These are phyloP conservation scores for Begonia masoniana DNA, from an alignment of 306 rosid genomes.

Conservation along the genomic window DNA sequence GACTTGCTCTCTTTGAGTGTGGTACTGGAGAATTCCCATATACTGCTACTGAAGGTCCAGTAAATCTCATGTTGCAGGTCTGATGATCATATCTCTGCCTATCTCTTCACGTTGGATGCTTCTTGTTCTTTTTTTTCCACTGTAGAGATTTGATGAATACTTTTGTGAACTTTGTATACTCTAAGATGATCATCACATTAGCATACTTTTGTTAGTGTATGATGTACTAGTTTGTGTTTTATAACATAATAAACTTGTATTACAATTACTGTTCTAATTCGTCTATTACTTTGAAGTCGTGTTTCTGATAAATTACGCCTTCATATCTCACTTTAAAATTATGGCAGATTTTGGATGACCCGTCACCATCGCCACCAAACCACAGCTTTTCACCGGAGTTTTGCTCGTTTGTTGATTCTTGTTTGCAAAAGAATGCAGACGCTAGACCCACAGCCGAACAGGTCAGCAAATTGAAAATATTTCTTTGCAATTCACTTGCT, in stretches of 20 bases:
- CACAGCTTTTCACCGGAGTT: conserved; percentile 80
- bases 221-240: too few relatives aligned
- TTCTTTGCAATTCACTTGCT: not conserved
- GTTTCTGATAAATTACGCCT: not conserved
- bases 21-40: conserved; percentile 98
- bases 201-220: too few relatives aligned
- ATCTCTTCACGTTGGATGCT: not conserved
- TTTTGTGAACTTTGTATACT: too few relatives aligned
- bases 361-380: conserved; percentile 82
- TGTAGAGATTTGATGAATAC: not conserved
- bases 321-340: not conserved
- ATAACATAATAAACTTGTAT: too few relatives aligned
- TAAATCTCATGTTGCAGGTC: conserved; percentile 97
- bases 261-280: too few relatives aligned
- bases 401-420: conserved; percentile 79
- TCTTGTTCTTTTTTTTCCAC: not conserved
- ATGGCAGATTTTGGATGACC: conserved; percentile 84
- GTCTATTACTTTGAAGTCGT: too few relatives aligned
- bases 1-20: conserved; percentile 91
- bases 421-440: conserved; percentile 86
- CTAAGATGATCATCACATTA: too few relatives aligned
- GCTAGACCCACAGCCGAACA: conserved; percentile 87
- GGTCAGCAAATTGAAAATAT: conserved; percentile 29
- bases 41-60: conserved; percentile 84
- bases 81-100: not conserved